A percentile compares a stretch with the other conserved stretches of the same genome.
Conservation (phyloP, 441 rosid species). For the Pelargonium cotyledonis region DNA sequence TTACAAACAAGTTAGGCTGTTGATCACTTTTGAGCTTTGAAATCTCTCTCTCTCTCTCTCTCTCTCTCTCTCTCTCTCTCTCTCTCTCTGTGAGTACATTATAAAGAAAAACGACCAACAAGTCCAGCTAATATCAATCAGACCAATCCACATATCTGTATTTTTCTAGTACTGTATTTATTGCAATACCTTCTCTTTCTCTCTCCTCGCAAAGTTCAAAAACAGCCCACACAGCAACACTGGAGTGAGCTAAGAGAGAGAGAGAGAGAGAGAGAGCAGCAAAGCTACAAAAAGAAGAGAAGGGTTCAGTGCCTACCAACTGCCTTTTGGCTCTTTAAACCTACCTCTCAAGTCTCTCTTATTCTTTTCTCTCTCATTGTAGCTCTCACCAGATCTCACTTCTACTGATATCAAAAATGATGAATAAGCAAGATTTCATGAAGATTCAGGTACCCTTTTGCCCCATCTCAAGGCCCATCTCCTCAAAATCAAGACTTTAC, state of each 20-base stretch:
- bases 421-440: constrained; percentile 3
- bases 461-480: not conserved
- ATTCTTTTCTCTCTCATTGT: not conserved
- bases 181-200: not conserved
- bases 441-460: constrained; percentile 7
- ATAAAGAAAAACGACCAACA: not conserved
- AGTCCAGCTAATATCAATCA: not conserved
- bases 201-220: constrained; percentile 5
- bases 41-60: too few species aligned
- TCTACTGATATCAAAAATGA: not conserved
- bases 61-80: too few species aligned
- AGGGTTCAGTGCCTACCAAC: not conserved
- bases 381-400: not conserved
- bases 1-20: too few species aligned
- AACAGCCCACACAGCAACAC: not conserved
- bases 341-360: not conserved
- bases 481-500: not conserved
- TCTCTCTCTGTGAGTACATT: too few species aligned
- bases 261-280: not conserved
- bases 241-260: not conserved
- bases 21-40: too few species aligned
- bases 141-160: not conserved
- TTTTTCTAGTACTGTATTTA: constrained; percentile 1
- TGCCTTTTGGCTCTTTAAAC: constrained; percentile 1
- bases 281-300: constrained; percentile 3